phyloP scores from a whole-genome alignment of 2,329 filamentous ascomycete species.

The Aspergillus ochraceoroseus region DNA sequence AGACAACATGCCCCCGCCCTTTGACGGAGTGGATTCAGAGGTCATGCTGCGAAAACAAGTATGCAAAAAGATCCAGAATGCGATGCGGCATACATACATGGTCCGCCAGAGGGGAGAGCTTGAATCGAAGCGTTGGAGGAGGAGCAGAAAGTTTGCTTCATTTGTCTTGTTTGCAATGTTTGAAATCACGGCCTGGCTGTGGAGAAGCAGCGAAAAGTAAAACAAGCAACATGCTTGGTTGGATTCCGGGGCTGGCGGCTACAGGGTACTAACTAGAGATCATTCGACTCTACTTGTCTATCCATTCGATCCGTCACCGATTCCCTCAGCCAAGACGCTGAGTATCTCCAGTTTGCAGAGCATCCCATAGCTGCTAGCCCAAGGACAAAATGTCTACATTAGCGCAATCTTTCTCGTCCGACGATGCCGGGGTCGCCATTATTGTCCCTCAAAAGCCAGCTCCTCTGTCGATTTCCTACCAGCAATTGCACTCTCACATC shows the following conservation, averaged over 20 bases:
- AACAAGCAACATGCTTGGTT: no score
- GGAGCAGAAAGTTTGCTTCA: constrained; percentile 13
- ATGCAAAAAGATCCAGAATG: neutral
- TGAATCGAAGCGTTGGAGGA: neutral
- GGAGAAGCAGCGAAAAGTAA: no score
- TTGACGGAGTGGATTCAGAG: constrained; percentile 27
- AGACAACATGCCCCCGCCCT: constrained; percentile 55
- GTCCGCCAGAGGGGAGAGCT: no score
- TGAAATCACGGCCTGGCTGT: constrained; percentile 1
- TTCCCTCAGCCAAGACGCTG: constrained; percentile 13
- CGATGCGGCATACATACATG: no score
- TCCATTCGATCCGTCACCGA: no score
- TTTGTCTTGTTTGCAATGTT: constrained; percentile 14
- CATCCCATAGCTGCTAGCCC: neutral
- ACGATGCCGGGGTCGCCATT: constrained; percentile 56
- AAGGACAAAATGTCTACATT: constrained; percentile 50
- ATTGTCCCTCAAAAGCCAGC: constrained; percentile 64
- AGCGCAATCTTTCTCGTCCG: constrained; percentile 52
- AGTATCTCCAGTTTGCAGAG: constrained; percentile 7
- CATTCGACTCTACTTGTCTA: no score
- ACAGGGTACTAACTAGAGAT: no score
- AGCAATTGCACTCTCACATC: constrained; percentile 61
- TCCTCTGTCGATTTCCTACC: constrained; percentile 64
- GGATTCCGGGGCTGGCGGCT: no score
- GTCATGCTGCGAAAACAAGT: constrained; percentile 25